These are phyloP conservation scores for Malus hybrid DNA, from an alignment of 331 rosid species.

Conservation along the genomic window DNA sequence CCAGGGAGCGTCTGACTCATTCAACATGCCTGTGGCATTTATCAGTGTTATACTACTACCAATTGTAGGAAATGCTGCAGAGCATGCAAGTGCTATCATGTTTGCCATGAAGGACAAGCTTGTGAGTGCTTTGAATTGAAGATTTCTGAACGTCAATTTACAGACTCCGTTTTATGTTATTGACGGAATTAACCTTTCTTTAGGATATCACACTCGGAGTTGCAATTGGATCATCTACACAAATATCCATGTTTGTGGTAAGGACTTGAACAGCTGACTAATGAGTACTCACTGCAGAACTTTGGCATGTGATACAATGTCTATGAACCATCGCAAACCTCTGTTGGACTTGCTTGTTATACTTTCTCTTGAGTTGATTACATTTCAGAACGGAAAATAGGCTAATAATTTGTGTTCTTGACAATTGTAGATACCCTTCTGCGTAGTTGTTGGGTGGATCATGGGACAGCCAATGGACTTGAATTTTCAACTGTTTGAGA, in stretches of 20 bases:
- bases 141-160: neutral
- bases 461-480: constrained; percentile 90
- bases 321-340: neutral
- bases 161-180: constrained; percentile 8
- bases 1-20: constrained; percentile 89
- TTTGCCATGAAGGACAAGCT: constrained; percentile 97
- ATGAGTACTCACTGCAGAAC: neutral
- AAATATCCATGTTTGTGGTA: constrained; percentile 96
- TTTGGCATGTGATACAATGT: neutral
- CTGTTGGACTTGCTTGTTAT: neutral
- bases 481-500: constrained; percentile 91
- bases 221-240: constrained; percentile 94
- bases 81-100: constrained; percentile 97
- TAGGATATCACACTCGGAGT: constrained; percentile 93
- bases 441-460: constrained; percentile 91
- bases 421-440: constrained; percentile 79
- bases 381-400: neutral
- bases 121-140: constrained; percentile 51
- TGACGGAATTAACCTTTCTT: constrained; percentile 24
- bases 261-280: constrained; percentile 15
- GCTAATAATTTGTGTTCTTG: neutral
- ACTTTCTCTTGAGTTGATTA: neutral
- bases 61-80: constrained; percentile 94
- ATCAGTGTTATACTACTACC: constrained; percentile 92
- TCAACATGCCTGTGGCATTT: constrained; percentile 79